phyloP scores from a whole-genome alignment of 2,329 filamentous ascomycete species.

The Aspergillus tanneri region DNA sequence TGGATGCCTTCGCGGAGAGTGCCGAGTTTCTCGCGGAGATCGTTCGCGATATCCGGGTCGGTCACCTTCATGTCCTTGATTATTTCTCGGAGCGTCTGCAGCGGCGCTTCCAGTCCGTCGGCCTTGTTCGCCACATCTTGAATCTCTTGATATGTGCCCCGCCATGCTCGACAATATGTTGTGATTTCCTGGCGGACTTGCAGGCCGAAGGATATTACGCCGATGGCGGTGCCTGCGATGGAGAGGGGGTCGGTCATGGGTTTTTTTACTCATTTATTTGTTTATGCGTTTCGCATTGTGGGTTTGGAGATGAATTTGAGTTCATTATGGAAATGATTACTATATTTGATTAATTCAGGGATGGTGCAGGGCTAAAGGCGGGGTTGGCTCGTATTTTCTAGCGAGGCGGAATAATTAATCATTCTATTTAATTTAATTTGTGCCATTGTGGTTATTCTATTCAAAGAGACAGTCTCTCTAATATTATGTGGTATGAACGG shows the following conservation, averaged over 20 bases:
- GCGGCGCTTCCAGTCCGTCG: neutral
- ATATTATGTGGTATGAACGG: no score
- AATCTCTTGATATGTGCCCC: conserved; percentile 10
- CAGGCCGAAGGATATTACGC: conserved; percentile 16
- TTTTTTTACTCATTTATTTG: no score
- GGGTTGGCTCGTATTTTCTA: no score
- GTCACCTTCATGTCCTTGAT: conserved; percentile 3
- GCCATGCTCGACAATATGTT: conserved; percentile 8
- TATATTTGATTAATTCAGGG: no score
- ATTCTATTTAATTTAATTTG: no score
- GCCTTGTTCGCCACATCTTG: conserved; percentile 8
- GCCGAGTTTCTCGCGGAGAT: conserved; percentile 4
- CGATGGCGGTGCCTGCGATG: conserved; percentile 13
- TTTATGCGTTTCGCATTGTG: no score
- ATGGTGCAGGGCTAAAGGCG: no score
- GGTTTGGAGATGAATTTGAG: no score
- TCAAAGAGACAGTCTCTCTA: no score
- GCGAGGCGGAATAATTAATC: no score
- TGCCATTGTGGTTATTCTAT: no score
- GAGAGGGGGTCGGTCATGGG: conserved; percentile 5
- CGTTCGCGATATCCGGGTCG: neutral
- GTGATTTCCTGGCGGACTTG: conserved; percentile 11
- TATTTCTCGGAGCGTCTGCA: conserved; percentile 5
- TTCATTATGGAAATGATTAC: no score
- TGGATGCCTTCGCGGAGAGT: neutral